Evolutionary conservation across 169 alveolate genomes (phyloP), one percentile per base, ranked within the genome.

Genomic region (Plasmodium coatneyi): DNA sequence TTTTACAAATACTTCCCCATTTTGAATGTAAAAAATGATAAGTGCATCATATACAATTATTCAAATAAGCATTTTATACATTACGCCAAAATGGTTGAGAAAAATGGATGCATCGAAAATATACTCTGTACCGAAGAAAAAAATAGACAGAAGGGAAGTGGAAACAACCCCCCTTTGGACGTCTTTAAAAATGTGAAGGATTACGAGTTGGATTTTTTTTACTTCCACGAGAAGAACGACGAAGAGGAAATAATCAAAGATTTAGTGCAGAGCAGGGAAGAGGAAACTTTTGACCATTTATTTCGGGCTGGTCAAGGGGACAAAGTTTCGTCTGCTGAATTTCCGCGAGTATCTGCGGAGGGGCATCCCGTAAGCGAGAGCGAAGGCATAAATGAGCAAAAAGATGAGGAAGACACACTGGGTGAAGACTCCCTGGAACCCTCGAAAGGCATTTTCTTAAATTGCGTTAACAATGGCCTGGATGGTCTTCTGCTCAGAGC

Each of bases 141-240:
- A 49, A 22, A 49, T 72, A 41, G 71, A 46, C 54, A 72, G 5
- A 72, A 30, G 43, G 74, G 74, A 71, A 12, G n/a, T 25, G 60
- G 79, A 76, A 39, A 39, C 71, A 39, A 39, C 71, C 22, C 19
- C 22, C 66, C 19, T 39, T 87, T 87, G 80, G 72, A 87, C 49
- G 49, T 87, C 80, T 87, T 87, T 87, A 76, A 87, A 79, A 87
- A 87, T 78, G 93, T 87, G 22, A 87, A 19, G 19, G 93, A 78
- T 36, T 87, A 87, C 72, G 90, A 78, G 30, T 60, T 87, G 54
- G 93, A 87, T 39, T 87, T 87, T 78, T 87, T 87, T 56, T 87
- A 87, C 60, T 87, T 87, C 76, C 80, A 25, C 79, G 93, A 87
- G 56, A 41, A 87, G 49, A 56, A 66, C 52, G 83, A 66, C 30